Evolutionary conservation across 169 alveolate genomes (phyloP), one percentile per base, ranked within the genome.

Genomic region (Eimeria nieschulzi): DNA sequence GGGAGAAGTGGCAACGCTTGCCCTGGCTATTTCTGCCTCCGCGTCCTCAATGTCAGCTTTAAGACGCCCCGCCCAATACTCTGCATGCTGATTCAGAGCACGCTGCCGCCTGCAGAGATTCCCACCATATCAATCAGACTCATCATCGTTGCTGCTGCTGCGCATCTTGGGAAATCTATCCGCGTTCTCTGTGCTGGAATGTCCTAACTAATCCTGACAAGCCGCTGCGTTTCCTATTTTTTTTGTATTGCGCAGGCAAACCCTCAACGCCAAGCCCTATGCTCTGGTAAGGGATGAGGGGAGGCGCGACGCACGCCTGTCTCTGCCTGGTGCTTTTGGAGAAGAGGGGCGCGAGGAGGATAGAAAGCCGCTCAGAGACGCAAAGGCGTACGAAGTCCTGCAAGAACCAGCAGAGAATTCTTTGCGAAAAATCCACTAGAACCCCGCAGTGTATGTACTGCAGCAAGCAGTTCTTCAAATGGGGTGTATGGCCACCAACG

Each of bases 41-140:
- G 63, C 39, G 72, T 84, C 91, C 63, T 84, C 91, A 10, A 70
- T 53, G 59, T 84, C 91, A 17, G 91, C 91, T 59, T 84, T 84
- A 15, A 84, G 82, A 0, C 91, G 82, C 55, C 91, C 91, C 9
- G 91, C 91, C 91, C 91, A 84, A 59, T 84, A 84, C 91, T 84
- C 91, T 7, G 83, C 83, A 72, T 84, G 70, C 55, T 68, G 59
- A 70, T 84, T 84, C 71, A 64, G 33, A 9, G 83, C 83, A 23
- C 63, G 23, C 73, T 68, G 91, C n/a, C 78, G 19, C 23, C 91
- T 84, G 82, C 19, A 66, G 9, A 7, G 51, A 33, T 33, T 33
- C 46, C 46, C 46, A 54, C 7, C 51, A n/a, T 0, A 6, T 68
- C 55, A 8, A 19, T 3, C 0, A 76, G n/a, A 51, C 70, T 10